Evolutionary conservation across 352 stramenopile genomes (phyloP).

Genomic region (Hyaloperonospora arabidopsidis): DNA sequence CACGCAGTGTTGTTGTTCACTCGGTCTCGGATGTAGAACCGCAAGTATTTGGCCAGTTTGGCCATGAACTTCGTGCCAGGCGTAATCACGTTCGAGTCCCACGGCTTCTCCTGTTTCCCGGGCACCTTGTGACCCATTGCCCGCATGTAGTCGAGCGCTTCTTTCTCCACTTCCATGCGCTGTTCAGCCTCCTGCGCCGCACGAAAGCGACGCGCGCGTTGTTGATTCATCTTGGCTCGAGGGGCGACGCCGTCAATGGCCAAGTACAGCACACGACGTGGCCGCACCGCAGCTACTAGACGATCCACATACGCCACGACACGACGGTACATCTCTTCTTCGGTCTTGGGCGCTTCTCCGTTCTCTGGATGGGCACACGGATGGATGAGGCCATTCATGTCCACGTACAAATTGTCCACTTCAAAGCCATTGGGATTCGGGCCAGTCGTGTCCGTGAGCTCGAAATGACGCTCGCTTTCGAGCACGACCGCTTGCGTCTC

Average conservation of each 20-base stretch:
- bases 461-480: constrained; percentile 72
- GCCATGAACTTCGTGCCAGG: constrained; percentile 98
- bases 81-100: constrained; percentile 99
- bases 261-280: constrained; percentile 94
- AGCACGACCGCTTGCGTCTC: constrained; percentile 69
- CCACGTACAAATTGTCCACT: constrained; percentile 98
- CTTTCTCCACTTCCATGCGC: constrained; percentile 86
- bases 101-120: constrained; percentile 76
- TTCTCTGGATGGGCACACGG: constrained; percentile 96
- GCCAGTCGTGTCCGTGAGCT: constrained; percentile 62
- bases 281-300: constrained; percentile 90
- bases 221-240: constrained; percentile 99
- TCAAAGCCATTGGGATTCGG: constrained; percentile 93
- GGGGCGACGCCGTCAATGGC: constrained; percentile 98
- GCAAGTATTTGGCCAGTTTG: constrained; percentile 86
- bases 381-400: constrained; percentile 99
- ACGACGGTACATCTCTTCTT: constrained; percentile 98
- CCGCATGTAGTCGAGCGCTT: constrained; percentile 89
- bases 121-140: constrained; percentile 81
- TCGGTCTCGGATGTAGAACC: constrained; percentile 90
- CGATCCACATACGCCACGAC: constrained; percentile 95
- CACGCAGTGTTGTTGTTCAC: constrained; percentile 91
- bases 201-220: constrained; percentile 94
- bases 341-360: constrained; percentile 84
- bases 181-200: constrained; percentile 94